Evolutionary conservation across 805 yeast species (phyloP).

Genomic region (Candida caryicola): DNA sequence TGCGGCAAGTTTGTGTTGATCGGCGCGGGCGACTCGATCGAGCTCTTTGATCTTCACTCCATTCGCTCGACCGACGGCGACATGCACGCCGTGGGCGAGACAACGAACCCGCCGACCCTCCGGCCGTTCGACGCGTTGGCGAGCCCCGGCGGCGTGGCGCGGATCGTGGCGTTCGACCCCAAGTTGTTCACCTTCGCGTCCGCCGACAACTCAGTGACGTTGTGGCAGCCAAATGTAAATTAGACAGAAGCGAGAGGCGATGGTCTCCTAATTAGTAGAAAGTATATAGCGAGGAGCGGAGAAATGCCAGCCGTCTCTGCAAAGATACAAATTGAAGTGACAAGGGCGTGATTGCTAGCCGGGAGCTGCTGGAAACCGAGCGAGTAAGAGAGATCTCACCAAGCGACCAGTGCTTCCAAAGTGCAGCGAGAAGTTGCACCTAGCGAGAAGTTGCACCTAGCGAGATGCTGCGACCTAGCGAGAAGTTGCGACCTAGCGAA

Average conservation of each 20-base stretch:
- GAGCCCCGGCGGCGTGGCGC: slow-evolving; percentile 37
- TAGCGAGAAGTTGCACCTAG: no score
- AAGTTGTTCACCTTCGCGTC: slow-evolving; percentile 58
- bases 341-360: no score
- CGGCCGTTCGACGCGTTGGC: slow-evolving; percentile 23
- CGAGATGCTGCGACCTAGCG: no score
- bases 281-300: no score
- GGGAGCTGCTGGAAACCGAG: no score
- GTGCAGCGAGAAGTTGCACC: no score
- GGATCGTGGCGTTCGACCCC: slow-evolving; percentile 60
- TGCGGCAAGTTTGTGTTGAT: slow-evolving; percentile 38
- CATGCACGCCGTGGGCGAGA: slow-evolving; percentile 13
- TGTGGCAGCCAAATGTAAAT: slow-evolving; percentile 32
- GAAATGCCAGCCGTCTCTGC: no score
- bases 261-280: no score
- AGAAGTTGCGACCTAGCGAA: no score
- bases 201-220: slow-evolving; percentile 47
- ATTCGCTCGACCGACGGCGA: slow-evolving; percentile 22
- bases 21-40: slow-evolving; percentile 28
- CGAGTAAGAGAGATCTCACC: no score
- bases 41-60: slow-evolving; percentile 27
- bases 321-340: no score
- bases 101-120: slow-evolving; percentile 19
- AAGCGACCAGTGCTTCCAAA: no score
- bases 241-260: slow-evolving; percentile 1